A percentile compares a stretch with the other conserved stretches of the same genome.
These are phyloP conservation scores for Trichocladium uniseriatum DNA, from an alignment of 495 filamentous ascomycete species.

Conservation along the genomic window DNA sequence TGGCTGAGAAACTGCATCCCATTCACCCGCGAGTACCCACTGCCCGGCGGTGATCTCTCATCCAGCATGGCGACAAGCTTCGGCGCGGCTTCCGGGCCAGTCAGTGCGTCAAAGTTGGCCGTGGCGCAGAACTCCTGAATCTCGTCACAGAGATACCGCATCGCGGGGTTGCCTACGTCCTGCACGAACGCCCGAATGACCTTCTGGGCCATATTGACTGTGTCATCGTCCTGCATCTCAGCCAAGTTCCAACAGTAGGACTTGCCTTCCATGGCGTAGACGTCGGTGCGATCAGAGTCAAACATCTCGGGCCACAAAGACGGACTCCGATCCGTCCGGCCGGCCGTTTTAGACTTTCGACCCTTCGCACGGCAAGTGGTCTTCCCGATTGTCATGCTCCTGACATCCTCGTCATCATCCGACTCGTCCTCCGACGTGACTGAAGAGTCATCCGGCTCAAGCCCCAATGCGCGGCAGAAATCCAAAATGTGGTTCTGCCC, in stretches of 20 bases:
- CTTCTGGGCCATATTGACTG: neutral
- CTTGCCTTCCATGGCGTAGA: neutral
- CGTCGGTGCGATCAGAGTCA: neutral
- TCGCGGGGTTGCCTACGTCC: neutral
- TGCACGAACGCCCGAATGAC: slow-evolving; percentile 6
- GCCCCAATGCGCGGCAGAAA: neutral
- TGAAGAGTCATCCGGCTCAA: neutral
- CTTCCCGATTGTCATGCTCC: neutral
- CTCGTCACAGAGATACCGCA: slow-evolving; percentile 12
- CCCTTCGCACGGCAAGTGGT: too few species aligned
- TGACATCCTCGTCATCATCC: neutral
- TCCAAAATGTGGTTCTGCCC: slow-evolving; percentile 1
- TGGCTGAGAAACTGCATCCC: slow-evolving; percentile 2
- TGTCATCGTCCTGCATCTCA: slow-evolving; percentile 2
- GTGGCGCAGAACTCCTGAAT: slow-evolving; percentile 11
- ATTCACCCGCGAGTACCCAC: neutral
- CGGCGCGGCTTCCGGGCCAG: neutral
- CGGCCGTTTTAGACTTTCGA: neutral
- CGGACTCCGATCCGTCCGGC: neutral
- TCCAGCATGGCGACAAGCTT: slow-evolving; percentile 8
- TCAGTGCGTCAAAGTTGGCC: neutral
- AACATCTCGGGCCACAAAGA: slow-evolving; percentile 6
- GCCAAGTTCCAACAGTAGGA: slow-evolving; percentile 4
- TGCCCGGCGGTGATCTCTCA: neutral
- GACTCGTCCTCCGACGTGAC: neutral